Evolutionary conservation across 2,329 filamentous ascomycete genomes (phyloP).

Genomic region (Alternaria viburni): DNA sequence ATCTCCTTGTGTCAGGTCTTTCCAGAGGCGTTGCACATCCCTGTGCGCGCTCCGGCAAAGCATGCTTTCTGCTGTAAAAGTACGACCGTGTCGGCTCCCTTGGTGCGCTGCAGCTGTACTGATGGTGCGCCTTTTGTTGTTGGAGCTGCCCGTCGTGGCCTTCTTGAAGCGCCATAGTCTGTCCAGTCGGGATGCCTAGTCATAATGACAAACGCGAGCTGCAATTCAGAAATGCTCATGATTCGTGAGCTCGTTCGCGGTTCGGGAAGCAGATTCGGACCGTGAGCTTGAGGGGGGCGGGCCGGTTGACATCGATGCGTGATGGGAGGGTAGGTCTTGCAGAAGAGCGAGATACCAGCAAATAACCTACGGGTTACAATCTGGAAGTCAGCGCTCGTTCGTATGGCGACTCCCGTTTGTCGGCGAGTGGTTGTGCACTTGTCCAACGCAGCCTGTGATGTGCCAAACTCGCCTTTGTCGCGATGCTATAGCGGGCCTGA

Average conservation of each 20-base stretch:
- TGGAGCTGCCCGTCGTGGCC: no score
- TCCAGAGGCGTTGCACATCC: not conserved
- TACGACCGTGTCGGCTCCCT: not conserved
- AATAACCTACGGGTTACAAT: not conserved
- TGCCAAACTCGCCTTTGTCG: not conserved
- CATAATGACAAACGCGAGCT: not conserved
- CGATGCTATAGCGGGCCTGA: not conserved
- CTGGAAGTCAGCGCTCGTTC: not conserved
- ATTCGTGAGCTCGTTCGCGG: not conserved
- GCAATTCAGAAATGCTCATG: not conserved
- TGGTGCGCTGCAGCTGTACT: no score
- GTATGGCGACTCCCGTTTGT: not conserved
- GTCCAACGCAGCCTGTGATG: not conserved
- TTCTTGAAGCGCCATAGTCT: no score
- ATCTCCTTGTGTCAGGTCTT: not conserved
- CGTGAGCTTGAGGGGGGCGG: not conserved
- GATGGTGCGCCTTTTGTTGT: no score
- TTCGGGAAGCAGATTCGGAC: not conserved
- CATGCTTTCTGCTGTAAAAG: not conserved
- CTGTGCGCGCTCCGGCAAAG: not conserved
- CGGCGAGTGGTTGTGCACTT: not conserved
- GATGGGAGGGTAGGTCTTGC: not conserved
- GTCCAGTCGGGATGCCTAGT: not conserved
- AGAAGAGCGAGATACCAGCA: not conserved
- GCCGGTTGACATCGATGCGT: not conserved